These are phyloP conservation scores for Chaetomiaceae sp. DNA, from an alignment of 2,329 filamentous ascomycete species.

Conservation along the genomic window DNA sequence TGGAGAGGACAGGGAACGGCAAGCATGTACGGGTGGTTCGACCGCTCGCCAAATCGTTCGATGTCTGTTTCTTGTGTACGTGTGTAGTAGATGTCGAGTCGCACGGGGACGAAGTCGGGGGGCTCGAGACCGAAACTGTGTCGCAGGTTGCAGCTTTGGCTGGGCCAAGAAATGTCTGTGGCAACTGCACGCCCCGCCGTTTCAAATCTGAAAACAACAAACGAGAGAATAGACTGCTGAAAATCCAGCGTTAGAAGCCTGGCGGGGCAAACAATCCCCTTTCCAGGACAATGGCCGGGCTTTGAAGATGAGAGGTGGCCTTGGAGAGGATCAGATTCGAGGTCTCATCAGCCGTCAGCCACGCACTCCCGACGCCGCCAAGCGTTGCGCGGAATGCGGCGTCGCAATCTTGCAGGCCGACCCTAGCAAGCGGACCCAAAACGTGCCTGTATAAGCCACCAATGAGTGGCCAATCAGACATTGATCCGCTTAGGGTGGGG, in stretches of 20 bases:
- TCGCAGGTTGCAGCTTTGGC: background rate
- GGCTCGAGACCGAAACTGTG: background rate
- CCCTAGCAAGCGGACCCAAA: background rate
- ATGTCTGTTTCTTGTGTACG: background rate
- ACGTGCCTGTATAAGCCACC: background rate
- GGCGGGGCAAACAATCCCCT: background rate
- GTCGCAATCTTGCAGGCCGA: slow-evolving; percentile 2
- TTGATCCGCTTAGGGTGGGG: background rate
- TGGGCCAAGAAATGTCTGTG: background rate
- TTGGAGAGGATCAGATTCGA: background rate
- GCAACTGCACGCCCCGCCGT: slow-evolving; percentile 1
- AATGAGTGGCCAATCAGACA: background rate
- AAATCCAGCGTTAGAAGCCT: background rate
- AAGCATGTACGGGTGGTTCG: background rate
- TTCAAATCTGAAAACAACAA: background rate
- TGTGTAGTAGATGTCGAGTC: background rate
- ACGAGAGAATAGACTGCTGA: background rate
- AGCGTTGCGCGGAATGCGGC: slow-evolving; percentile 4
- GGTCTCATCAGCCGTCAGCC: background rate
- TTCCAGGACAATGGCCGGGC: background rate
- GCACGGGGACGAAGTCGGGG: background rate
- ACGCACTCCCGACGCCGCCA: background rate
- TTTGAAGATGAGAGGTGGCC: slow-evolving; percentile 16
- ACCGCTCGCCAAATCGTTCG: background rate
- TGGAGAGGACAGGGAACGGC: background rate